Percentiles rank a stretch among this genome's conserved stretches.
phyloP scores from a whole-genome alignment of 768 basidiomycete species.

The Termitomyces sp. region DNA sequence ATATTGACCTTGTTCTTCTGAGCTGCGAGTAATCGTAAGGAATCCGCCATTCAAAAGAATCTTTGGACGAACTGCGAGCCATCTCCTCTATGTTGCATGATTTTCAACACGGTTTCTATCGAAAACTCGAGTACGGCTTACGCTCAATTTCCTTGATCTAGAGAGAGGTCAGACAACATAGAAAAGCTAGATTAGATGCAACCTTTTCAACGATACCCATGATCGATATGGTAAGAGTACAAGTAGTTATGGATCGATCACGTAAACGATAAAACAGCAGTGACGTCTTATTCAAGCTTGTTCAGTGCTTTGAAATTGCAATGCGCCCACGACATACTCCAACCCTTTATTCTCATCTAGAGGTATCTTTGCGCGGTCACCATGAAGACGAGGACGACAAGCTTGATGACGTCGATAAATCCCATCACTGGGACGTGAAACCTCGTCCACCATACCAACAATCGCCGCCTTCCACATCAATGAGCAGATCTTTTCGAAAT shows the following conservation, averaged over 20 bases:
- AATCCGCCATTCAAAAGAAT: not conserved
- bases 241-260: conserved; percentile 5
- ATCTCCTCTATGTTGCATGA: conserved; percentile 72
- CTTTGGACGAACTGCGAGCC: conserved; percentile 76
- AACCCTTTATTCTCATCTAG: conserved; percentile 61
- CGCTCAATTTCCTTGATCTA: conserved; percentile 97
- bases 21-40: conserved; percentile 36
- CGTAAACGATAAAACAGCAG: not conserved
- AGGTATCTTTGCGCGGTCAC: conserved; percentile 32
- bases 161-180: not conserved
- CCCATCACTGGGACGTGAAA: conserved; percentile 28
- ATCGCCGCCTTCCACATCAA: conserved; percentile 24
- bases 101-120: not conserved
- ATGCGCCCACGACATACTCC: conserved; percentile 58
- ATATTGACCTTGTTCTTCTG: conserved; percentile 88
- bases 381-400: conserved; percentile 48
- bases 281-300: conserved; percentile 1
- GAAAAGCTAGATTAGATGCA: not conserved
- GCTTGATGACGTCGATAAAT: conserved; percentile 40
- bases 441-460: conserved; percentile 31
- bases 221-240: conserved; percentile 32
- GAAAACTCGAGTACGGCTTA: conserved; percentile 30
- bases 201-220: conserved; percentile 97
- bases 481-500: conserved; percentile 21
- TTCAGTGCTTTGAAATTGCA: conserved; percentile 1